Conservation (phyloP, 1,284 basidiomycete genomes). For the Leccinum griseonigrum region DNA sequence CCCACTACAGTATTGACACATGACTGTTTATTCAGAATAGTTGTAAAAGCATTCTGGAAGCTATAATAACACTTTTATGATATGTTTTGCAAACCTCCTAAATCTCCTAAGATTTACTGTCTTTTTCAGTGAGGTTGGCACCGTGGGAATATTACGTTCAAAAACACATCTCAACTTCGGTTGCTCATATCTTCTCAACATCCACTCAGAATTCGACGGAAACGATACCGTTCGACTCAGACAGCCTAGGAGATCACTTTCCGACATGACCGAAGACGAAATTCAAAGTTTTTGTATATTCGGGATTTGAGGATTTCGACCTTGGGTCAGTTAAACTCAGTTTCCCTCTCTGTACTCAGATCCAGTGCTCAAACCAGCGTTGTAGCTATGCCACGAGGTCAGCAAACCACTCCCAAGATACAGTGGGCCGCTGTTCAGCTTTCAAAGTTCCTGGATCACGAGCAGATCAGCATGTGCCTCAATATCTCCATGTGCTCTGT, state of each 20-base stretch:
- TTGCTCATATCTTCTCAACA: constrained; percentile 1
- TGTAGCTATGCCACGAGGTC: constrained; percentile 8
- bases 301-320: background rate
- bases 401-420: background rate
- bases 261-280: background rate
- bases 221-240: constrained; percentile 1
- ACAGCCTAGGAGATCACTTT: background rate
- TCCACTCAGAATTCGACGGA: background rate
- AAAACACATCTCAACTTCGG: background rate
- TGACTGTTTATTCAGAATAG: too few species aligned
- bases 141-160: background rate
- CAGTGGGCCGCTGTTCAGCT: background rate
- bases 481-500: background rate
- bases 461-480: background rate
- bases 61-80: too few species aligned
- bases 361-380: background rate
- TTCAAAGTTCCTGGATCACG: background rate
- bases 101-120: background rate
- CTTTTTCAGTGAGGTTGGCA: constrained; percentile 4
- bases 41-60: too few species aligned
- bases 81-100: too few species aligned
- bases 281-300: background rate
- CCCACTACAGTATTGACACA: too few species aligned
- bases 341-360: background rate
- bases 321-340: background rate